Evolutionary conservation across 352 stramenopile genomes (phyloP), one percentile per base, ranked within the genome.

Genomic region (Plasmopara halstedii): DNA sequence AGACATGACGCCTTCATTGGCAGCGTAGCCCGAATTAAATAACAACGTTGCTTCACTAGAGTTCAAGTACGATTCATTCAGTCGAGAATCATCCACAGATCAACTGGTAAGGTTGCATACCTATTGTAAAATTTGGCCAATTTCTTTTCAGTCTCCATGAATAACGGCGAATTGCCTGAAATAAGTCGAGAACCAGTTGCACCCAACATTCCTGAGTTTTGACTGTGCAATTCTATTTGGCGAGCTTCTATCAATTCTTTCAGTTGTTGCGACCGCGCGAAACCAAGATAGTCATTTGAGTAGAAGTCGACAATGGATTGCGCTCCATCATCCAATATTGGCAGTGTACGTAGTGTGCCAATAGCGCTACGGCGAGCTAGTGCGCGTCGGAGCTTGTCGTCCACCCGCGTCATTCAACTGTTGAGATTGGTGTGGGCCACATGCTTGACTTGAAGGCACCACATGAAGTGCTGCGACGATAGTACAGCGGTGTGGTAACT

Each of bases 221-320:
- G 41, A 11, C 27, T 18, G 20, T 50, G 77, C 14, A 80, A 44
- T 22, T 55, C 52, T 31, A 70, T 23, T 7, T 95, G 68, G 25
- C 68, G 64, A 14, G 43, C 43, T 22, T 69, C 50, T 27, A 87
- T 70, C 33, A 66, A 74, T 41, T 64, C 44, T 11, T 65, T 59
- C 36, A 97, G 70, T 53, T 66, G 34, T 14, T 42, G 29, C 38
- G 60, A 85, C 10, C 84, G 78, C 13, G 94, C 89, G 32, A 99
- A 73, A 14, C 96, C 94, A 15, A 99, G 69, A 56, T 98, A 98
- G 51, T 99, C 96, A 58, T 99, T 99, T 42, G 85, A 97, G 51
- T 78, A 95, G 63, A 99, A 99, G 62, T 99, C 96, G 34, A 96
- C 62, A 21, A 35, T 55, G 4, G 20, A 14, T 9, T 54, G 34